Percentiles rank a stretch among this genome's conserved stretches.
phyloP scores from a whole-genome alignment of 1,284 basidiomycete species.

The Moesziomyces aphidis region DNA sequence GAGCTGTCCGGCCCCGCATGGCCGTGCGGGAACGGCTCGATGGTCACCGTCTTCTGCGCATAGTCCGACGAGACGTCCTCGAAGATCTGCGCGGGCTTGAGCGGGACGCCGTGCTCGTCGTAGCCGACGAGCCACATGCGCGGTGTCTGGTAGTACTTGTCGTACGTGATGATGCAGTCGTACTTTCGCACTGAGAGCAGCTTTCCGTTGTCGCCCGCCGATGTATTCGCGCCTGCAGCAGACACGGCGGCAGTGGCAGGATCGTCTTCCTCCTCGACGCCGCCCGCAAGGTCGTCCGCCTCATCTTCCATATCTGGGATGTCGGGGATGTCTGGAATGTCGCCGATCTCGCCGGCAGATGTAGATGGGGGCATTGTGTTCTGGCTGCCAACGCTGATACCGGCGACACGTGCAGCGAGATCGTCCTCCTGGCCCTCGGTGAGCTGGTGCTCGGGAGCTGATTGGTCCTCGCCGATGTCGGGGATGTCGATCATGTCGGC shows the following conservation, averaged over 20 bases:
- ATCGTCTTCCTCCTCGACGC: conserved; percentile 61
- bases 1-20: conserved; percentile 71
- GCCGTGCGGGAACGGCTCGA: conserved; percentile 96
- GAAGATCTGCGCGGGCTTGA: conserved; percentile 85
- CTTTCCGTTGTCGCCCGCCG: conserved; percentile 73
- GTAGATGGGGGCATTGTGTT: conserved; percentile 7
- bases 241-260: conserved; percentile 59
- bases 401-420: conserved; percentile 54
- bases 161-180: conserved; percentile 99
- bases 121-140: conserved; percentile 67
- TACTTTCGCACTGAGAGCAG: conserved; percentile 95
- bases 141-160: conserved; percentile 74
- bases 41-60: conserved; percentile 98
- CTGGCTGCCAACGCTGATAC: conserved; percentile 21
- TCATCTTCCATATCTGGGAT: conserved; percentile 63
- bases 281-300: conserved; percentile 51
- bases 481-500: conserved; percentile 62
- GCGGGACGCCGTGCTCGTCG: conserved; percentile 62
- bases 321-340: conserved; percentile 55
- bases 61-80: conserved; percentile 98
- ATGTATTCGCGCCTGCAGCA: conserved; percentile 1
- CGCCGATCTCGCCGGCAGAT: conserved; percentile 25
- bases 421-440: conserved; percentile 59
- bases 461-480: conserved; percentile 55
- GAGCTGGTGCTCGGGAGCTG: conserved; percentile 46